Evolutionary conservation across 139 green algal genomes (phyloP).

Genomic region (Chlamydomonas sp.): DNA sequence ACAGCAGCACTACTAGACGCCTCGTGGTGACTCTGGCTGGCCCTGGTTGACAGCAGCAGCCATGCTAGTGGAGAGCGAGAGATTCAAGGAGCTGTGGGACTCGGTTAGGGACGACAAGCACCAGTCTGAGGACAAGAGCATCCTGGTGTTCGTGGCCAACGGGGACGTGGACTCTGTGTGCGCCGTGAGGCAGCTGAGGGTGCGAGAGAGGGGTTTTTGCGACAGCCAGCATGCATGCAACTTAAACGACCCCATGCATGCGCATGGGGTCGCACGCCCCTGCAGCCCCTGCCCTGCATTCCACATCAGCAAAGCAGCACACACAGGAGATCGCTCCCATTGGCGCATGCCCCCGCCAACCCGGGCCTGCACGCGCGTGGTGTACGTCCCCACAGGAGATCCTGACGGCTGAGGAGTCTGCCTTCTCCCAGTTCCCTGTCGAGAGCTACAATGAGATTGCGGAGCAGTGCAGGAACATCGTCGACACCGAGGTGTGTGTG

Average conservation of each 20-base stretch:
- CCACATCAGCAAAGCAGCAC: too few relatives aligned
- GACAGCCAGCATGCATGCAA: too few relatives aligned
- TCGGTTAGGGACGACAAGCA: conserved; percentile 49
- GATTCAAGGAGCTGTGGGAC: conserved; percentile 36
- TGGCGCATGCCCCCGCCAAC: background rate
- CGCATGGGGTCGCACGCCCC: too few relatives aligned
- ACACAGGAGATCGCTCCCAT: background rate
- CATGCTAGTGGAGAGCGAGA: conserved; percentile 27
- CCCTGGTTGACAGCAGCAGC: too few relatives aligned
- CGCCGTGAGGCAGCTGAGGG: conserved; percentile 59
- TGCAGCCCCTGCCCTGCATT: too few relatives aligned
- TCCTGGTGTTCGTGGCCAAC: conserved; percentile 57
- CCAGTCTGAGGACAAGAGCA: conserved; percentile 48
- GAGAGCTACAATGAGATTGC: conserved; percentile 43
- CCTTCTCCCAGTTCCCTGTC: conserved; percentile 44
- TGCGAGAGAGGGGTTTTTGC: conserved; percentile 22
- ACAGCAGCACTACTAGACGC: too few relatives aligned
- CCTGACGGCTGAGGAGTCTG: conserved; percentile 22
- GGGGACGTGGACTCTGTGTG: conserved; percentile 61
- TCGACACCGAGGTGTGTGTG: background rate
- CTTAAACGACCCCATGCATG: too few relatives aligned
- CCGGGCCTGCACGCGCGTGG: background rate
- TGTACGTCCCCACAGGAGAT: conserved; percentile 25
- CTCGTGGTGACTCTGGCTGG: too few relatives aligned
- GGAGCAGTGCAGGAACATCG: conserved; percentile 11